Conservation (phyloP, 1,139 yeast species). For the Kodamaea arcana region DNA sequence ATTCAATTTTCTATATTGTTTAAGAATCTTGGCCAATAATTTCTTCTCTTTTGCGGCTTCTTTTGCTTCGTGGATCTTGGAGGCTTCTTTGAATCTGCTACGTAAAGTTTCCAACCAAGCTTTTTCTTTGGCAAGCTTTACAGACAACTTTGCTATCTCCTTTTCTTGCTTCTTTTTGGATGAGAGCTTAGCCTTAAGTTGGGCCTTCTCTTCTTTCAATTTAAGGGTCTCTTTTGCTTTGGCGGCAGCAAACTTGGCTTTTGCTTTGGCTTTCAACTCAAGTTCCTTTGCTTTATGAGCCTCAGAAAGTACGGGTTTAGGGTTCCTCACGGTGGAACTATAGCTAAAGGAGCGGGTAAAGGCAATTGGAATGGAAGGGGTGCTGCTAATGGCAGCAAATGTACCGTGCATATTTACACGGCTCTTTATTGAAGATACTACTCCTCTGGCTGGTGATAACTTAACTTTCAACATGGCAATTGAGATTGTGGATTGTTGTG, state of each 20-base stretch:
- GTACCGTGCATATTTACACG: no score
- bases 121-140: conserved; percentile 23
- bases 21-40: conserved; percentile 22
- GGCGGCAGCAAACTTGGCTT: conserved; percentile 2
- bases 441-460: not conserved
- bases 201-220: not conserved
- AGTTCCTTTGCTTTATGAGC: conserved; percentile 1
- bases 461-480: not conserved
- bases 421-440: no score
- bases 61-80: conserved; percentile 13
- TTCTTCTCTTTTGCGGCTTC: conserved; percentile 14
- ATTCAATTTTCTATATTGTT: conserved; percentile 23
- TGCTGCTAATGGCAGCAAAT: not conserved
- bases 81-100: conserved; percentile 16
- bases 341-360: not conserved
- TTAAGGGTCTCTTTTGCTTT: conserved; percentile 3
- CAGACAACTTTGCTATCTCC: conserved; percentile 12
- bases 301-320: not conserved
- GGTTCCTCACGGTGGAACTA: not conserved
- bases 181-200: conserved; percentile 5
- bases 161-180: conserved; percentile 10
- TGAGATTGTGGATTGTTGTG: not conserved
- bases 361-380: not conserved
- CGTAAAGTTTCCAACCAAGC: conserved; percentile 17
- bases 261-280: not conserved